Percentiles rank a stretch among this genome's conserved stretches.
phyloP scores from a whole-genome alignment of 75 land plant genomes.

The Ceratopteris richardii region DNA sequence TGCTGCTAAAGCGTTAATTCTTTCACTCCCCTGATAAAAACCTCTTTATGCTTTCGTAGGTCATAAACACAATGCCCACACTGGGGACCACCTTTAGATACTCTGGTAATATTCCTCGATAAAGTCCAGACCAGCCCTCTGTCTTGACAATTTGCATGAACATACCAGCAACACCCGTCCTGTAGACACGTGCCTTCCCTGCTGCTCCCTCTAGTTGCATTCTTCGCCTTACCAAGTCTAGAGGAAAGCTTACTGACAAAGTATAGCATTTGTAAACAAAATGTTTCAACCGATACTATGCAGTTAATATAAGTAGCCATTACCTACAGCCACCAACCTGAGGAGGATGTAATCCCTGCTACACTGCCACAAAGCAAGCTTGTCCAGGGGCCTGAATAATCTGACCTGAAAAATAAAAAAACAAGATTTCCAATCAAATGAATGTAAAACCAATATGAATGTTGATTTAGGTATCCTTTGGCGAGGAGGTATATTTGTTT shows the following conservation, averaged over 20 bases:
- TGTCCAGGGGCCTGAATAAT: conserved; percentile 63
- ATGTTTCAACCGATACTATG: background rate
- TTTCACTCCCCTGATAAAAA: conserved; percentile 16
- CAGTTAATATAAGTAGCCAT: too few relatives aligned
- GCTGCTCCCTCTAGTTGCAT: conserved; percentile 93
- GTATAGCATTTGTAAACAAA: background rate
- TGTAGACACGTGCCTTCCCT: conserved; percentile 70
- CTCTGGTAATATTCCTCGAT: conserved; percentile 85
- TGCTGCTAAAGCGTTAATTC: too few relatives aligned
- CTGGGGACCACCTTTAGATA: conserved; percentile 89
- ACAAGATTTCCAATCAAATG: background rate
- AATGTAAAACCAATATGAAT: too few relatives aligned
- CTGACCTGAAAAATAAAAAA: conserved; percentile 5
- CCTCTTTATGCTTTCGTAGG: conserved; percentile 67
- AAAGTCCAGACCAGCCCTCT: conserved; percentile 71
- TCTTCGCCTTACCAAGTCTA: conserved; percentile 78
- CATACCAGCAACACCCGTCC: conserved; percentile 54
- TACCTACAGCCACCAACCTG: conserved; percentile 60
- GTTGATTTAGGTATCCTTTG: too few relatives aligned
- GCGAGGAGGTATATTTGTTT: too few relatives aligned
- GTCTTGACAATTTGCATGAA: conserved; percentile 47
- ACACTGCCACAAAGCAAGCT: conserved; percentile 89
- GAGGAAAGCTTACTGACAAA: conserved; percentile 67
- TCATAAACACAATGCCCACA: conserved; percentile 91
- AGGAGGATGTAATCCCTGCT: conserved; percentile 87